These are phyloP conservation scores for Penicillium sp. DNA, from an alignment of 2,329 filamentous ascomycete genomes.

Conservation along the genomic window DNA sequence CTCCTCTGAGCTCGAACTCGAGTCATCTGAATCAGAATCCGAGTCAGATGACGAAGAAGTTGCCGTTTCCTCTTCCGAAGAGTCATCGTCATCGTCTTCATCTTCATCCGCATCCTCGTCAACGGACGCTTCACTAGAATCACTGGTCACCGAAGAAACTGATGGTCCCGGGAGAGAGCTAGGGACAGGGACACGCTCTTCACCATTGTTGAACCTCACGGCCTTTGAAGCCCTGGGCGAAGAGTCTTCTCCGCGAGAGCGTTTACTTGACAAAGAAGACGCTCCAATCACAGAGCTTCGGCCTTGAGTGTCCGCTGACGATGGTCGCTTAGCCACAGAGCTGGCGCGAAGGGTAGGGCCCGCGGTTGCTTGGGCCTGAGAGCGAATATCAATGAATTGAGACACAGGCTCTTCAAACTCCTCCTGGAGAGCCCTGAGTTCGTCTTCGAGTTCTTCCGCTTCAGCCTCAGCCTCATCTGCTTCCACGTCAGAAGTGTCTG, in stretches of 20 bases:
- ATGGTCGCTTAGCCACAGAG: conserved; percentile 21
- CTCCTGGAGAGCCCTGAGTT: conserved; percentile 48
- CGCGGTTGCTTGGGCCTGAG: conserved; percentile 9
- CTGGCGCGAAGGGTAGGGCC: conserved; percentile 18
- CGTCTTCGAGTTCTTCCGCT: conserved; percentile 44
- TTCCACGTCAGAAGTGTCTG: conserved; percentile 35
- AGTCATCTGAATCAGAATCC: conserved; percentile 12
- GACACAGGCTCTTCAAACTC: conserved; percentile 38
- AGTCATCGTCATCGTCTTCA: conserved; percentile 4
- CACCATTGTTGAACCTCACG: conserved; percentile 35
- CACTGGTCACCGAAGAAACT: conserved; percentile 15
- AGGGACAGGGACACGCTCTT: conserved; percentile 7
- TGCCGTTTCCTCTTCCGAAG: conserved; percentile 10
- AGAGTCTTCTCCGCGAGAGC: conserved; percentile 20
- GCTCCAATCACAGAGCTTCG: conserved; percentile 19
- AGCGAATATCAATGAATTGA: conserved; percentile 22
- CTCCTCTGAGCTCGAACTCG: conserved; percentile 20
- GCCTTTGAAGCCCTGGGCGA: conserved; percentile 34
- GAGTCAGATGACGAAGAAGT: conserved; percentile 18
- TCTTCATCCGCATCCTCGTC: conserved; percentile 3
- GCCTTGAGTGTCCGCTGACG: conserved; percentile 15
- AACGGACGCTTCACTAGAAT: conserved; percentile 35
- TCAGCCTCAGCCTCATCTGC: conserved; percentile 33
- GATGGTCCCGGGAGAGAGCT: conserved; percentile 1
- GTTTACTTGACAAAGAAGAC: conserved; percentile 25